Evolutionary conservation across 768 basidiomycete genomes (phyloP).

Genomic region (Podaxis sp.): DNA sequence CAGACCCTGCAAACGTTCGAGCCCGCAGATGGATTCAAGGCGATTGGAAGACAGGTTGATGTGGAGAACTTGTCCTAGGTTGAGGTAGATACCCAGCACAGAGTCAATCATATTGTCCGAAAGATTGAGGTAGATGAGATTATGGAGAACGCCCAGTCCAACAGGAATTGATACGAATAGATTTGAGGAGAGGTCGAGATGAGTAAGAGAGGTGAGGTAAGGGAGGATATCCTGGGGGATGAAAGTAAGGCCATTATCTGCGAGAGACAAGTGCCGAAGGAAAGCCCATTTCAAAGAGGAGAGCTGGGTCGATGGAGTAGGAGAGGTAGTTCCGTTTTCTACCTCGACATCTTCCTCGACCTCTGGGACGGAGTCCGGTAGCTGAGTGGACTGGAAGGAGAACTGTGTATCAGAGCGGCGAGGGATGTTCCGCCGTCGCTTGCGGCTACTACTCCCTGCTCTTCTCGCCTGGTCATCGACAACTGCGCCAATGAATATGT

Average conservation of each 20-base stretch:
- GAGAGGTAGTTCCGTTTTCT: constrained; percentile 23
- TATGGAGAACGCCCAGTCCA: constrained; percentile 70
- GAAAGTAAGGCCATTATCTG: constrained; percentile 82
- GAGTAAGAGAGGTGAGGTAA: constrained; percentile 70
- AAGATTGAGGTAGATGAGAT: constrained; percentile 90
- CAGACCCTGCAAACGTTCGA: constrained; percentile 85
- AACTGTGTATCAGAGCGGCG: constrained; percentile 10
- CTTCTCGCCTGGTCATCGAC: constrained; percentile 72
- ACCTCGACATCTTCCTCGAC: constrained; percentile 29
- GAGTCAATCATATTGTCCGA: constrained; percentile 98
- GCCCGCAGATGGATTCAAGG: constrained; percentile 91
- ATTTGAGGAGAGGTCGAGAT: constrained; percentile 90
- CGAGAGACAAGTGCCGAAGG: constrained; percentile 71
- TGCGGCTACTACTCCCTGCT: constrained; percentile 50
- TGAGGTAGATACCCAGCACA: constrained; percentile 82
- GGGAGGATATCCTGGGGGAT: constrained; percentile 67
- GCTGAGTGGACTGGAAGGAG: constrained; percentile 16
- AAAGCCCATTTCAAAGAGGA: constrained; percentile 71
- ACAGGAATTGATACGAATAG: constrained; percentile 86
- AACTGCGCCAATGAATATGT: constrained; percentile 77
- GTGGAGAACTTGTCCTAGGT: constrained; percentile 72
- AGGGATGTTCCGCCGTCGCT: constrained; percentile 45
- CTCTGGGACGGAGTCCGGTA: constrained; percentile 15
- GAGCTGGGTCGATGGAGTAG: constrained; percentile 38
- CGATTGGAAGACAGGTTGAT: constrained; percentile 87